phyloP scores from a whole-genome alignment of 2,329 filamentous ascomycete genomes.

The Albifimbria verrucaria region DNA sequence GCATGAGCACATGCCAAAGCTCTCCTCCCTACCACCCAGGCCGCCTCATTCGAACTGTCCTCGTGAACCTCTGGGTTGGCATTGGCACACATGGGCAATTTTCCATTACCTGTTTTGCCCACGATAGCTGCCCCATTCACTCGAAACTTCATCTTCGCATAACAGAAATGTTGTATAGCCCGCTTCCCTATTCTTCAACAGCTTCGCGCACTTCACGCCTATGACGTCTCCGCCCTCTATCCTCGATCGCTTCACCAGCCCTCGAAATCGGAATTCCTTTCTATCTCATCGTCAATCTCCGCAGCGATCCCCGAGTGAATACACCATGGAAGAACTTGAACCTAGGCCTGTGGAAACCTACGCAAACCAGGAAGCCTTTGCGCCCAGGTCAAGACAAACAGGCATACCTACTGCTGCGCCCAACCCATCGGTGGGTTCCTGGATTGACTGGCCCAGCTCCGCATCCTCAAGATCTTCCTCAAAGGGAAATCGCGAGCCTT shows the following conservation, averaged over 20 bases:
- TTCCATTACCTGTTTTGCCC: not conserved
- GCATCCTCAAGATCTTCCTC: conserved; percentile 19
- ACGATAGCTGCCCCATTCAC: too few species aligned
- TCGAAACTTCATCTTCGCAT: not conserved
- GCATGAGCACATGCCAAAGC: not conserved
- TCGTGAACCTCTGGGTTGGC: conserved; percentile 3
- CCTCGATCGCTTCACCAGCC: conserved; percentile 22
- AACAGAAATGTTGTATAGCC: too few species aligned
- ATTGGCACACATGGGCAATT: not conserved
- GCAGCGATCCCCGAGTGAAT: conserved; percentile 26
- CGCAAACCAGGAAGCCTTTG: conserved; percentile 17
- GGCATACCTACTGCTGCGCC: conserved; percentile 5
- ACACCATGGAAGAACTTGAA: conserved; percentile 36
- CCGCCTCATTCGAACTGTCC: conserved; percentile 1
- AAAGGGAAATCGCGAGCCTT: conserved; percentile 30
- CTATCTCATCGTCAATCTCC: conserved; percentile 22
- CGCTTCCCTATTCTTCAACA: too few species aligned
- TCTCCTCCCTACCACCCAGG: too few species aligned
- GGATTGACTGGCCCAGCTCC: conserved; percentile 4
- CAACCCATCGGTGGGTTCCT: conserved; percentile 12
- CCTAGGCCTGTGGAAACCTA: conserved; percentile 29
- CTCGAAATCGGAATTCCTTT: conserved; percentile 18
- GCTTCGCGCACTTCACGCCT: not conserved
- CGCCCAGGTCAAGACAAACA: conserved; percentile 16
- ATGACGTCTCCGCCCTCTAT: conserved; percentile 25